A percentile compares a stretch with the other conserved stretches of the same genome.
These are phyloP conservation scores for Myxozyma neglecta DNA, from an alignment of 805 yeast species.

Conservation along the genomic window DNA sequence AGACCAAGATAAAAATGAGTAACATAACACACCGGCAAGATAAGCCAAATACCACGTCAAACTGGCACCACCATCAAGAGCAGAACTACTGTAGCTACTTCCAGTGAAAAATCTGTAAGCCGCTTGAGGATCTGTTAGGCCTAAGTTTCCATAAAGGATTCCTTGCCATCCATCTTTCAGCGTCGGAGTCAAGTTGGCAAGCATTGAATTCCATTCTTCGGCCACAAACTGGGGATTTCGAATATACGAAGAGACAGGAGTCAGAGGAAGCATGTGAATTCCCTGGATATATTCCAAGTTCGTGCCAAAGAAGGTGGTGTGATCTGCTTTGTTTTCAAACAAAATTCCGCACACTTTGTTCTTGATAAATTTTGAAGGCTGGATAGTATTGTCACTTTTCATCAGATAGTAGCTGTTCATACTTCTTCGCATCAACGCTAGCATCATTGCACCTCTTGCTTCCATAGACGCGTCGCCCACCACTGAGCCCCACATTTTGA, in stretches of 20 bases:
- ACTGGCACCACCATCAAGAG: conserved; percentile 82
- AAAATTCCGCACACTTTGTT: conserved; percentile 66
- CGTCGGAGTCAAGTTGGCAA: conserved; percentile 45
- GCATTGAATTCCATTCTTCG: conserved; percentile 59
- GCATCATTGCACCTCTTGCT: conserved; percentile 57
- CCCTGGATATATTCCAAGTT: conserved; percentile 68
- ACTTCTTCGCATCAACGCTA: conserved; percentile 55
- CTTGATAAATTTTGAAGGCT: conserved; percentile 52
- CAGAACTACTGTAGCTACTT: conserved; percentile 51
- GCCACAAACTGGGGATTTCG: conserved; percentile 53
- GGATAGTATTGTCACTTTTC: conserved; percentile 48
- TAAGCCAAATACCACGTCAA: conserved; percentile 83
- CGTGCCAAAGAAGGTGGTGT: conserved; percentile 69
- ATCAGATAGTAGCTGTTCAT: conserved; percentile 58
- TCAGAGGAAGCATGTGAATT: conserved; percentile 73
- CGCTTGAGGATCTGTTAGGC: conserved; percentile 64
- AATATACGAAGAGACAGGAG: conserved; percentile 59
- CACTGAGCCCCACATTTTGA: conserved; percentile 67
- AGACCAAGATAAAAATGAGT: not conserved
- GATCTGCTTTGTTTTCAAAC: conserved; percentile 70
- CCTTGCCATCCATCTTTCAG: conserved; percentile 65
- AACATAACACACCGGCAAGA: conserved; percentile 45
- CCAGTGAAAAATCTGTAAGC: conserved; percentile 64
- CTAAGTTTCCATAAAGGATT: conserved; percentile 67
- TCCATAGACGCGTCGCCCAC: conserved; percentile 55